Evolutionary conservation across 2,329 filamentous ascomycete genomes (phyloP).

Genomic region (Epichloe gansuensis): DNA sequence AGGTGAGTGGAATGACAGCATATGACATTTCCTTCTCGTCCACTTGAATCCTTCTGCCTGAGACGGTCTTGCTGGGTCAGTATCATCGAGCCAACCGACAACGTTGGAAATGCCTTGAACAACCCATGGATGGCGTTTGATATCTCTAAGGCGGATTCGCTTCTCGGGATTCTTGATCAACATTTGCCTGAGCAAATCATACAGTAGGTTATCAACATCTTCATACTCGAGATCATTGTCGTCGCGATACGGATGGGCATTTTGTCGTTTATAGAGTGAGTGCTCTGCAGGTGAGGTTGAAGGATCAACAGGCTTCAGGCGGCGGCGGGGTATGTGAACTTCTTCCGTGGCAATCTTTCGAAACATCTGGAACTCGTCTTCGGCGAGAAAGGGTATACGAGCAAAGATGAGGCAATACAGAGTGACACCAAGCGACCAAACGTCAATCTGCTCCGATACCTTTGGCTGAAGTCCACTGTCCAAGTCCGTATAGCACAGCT

Average conservation of each 20-base stretch:
- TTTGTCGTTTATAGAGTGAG: slow-evolving; percentile 43
- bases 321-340: slow-evolving; percentile 73
- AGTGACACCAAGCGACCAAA: slow-evolving; percentile 94
- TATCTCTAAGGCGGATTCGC: slow-evolving; percentile 78
- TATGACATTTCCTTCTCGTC: slow-evolving; percentile 80
- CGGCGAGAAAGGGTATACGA: slow-evolving; percentile 82
- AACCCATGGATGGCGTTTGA: slow-evolving; percentile 91
- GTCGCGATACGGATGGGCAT: slow-evolving; percentile 55
- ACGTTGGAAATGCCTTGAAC: slow-evolving; percentile 63
- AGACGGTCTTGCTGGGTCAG: slow-evolving; percentile 66
- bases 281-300: slow-evolving; percentile 41
- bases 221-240: slow-evolving; percentile 76
- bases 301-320: slow-evolving; percentile 63
- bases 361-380: slow-evolving; percentile 88
- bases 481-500: slow-evolving; percentile 80
- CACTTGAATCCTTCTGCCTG: slow-evolving; percentile 78
- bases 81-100: slow-evolving; percentile 80
- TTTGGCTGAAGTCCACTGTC: slow-evolving; percentile 56
- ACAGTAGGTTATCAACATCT: slow-evolving; percentile 65
- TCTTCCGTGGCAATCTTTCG: slow-evolving; percentile 82
- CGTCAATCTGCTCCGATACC: slow-evolving; percentile 87
- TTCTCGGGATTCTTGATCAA: slow-evolving; percentile 80
- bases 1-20: slow-evolving; percentile 79
- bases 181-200: slow-evolving; percentile 66
- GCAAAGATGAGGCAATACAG: slow-evolving; percentile 92